Evolutionary conservation across 2,329 filamentous ascomycete genomes (phyloP), one percentile per base, ranked within the genome.

Genomic region (Lachnellula arida): DNA sequence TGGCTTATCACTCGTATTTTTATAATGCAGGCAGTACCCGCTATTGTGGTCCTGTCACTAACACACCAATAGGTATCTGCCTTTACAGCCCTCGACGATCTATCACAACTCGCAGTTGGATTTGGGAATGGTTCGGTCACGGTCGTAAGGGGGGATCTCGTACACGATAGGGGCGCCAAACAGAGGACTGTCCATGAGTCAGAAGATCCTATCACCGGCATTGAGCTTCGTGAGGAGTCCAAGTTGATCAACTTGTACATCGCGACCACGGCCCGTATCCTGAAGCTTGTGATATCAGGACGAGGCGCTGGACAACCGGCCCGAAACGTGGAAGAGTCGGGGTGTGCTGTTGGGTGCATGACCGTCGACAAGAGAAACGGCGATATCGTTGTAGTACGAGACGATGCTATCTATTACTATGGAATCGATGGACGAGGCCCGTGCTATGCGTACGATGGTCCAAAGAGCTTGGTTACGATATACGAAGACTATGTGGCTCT

Each of bases 371-470:
- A 81, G 58, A 80, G 82, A 59, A 88, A 85, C 0, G 90, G 88
- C 5, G 90, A 97, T 62, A 86, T 99, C 19, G 82, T 99, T 3
- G 87, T 99, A n/a, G 94, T 88, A 1, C 80, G 94, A 58, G 91
- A 97, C 64, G 95, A 99, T 79, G 94, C 93, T 7, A 88, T 99
- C 53, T 97, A 97, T 73, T 92, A 90, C 57, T 99, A 97, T 72
- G 89, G 87, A 0, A 75, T 88, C 0, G 88, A 94, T 56, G 93
- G 93, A 0, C 84, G 92, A 57, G 91, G 91, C 0, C 87, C 91
- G 1, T 93, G 91, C 42, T 92, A 89, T 72, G 91, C 91, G 0
- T 97, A 95, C 68, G 93, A 99, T 70, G 88, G 90, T 5, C 85
- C 88, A 6, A 99, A 99, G 75, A 92, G 86, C 64, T 79, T 90